These are phyloP conservation scores for Solanum medicagineum DNA, from an alignment of 257 asterid species.

Conservation along the genomic window DNA sequence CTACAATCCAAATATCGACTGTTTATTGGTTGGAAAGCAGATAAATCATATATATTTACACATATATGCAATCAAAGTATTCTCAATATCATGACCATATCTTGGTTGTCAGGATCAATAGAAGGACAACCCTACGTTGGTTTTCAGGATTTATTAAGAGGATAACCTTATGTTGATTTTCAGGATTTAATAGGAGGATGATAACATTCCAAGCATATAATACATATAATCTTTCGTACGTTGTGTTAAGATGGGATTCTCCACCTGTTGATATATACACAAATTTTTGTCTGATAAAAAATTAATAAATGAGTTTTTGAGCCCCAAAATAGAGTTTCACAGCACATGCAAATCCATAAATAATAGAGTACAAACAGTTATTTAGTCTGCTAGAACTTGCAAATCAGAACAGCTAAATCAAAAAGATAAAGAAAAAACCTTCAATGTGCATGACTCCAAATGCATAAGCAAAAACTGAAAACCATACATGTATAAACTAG, in stretches of 20 bases:
- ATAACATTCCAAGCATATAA: neutral
- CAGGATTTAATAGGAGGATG: neutral
- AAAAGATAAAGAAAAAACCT: neutral
- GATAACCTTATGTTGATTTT: neutral
- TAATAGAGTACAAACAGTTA: neutral
- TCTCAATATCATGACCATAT: neutral
- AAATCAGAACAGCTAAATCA: neutral
- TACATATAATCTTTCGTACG: neutral
- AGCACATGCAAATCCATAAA: neutral
- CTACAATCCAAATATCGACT: conserved; percentile 24
- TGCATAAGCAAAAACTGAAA: neutral
- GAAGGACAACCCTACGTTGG: neutral
- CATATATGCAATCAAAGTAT: neutral
- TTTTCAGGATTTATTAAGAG: neutral
- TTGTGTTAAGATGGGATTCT: neutral
- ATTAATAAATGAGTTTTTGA: neutral
- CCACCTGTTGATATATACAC: neutral
- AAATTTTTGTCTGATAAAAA: neutral
- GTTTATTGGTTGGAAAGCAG: neutral
- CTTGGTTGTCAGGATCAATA: neutral
- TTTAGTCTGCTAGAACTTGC: neutral
- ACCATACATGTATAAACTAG: neutral
- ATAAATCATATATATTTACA: neutral
- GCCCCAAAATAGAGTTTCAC: neutral
- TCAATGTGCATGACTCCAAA: neutral